A percentile compares a stretch with the other conserved stretches of the same genome.
These are phyloP conservation scores for Vicia villosa DNA, from an alignment of 306 rosid species.

Conservation along the genomic window DNA sequence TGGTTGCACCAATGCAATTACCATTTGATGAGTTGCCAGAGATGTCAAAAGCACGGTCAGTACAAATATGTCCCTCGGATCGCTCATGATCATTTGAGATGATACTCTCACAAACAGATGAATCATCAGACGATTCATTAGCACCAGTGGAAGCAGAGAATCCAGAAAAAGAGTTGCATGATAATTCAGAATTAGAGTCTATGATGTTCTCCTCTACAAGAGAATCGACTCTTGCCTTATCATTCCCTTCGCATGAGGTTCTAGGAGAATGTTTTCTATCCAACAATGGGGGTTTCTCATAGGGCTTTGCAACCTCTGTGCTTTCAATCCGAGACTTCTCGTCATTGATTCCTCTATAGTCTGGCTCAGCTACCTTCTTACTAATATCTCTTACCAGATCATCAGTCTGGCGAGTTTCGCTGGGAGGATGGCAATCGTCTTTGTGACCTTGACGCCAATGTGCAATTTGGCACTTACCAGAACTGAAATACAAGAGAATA, in stretches of 20 bases:
- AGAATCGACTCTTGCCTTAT: constrained; percentile 45
- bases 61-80: constrained; percentile 53
- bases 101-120: constrained; percentile 61
- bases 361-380: constrained; percentile 45
- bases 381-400: constrained; percentile 37
- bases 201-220: constrained; percentile 38
- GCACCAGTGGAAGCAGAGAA: constrained; percentile 52
- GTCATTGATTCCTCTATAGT: constrained; percentile 33
- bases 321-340: constrained; percentile 40
- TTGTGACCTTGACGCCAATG: constrained; percentile 96
- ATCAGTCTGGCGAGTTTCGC: constrained; percentile 16
- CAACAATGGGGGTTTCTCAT: constrained; percentile 36
- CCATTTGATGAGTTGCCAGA: constrained; percentile 37
- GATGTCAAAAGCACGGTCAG: constrained; percentile 42
- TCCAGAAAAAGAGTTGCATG: constrained; percentile 70
- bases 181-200: constrained; percentile 51
- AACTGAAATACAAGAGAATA: constrained; percentile 54
- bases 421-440: constrained; percentile 70
- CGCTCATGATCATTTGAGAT: constrained; percentile 56
- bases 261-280: constrained; percentile 38
- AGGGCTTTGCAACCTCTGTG: constrained; percentile 2
- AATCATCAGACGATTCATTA: constrained; percentile 65
- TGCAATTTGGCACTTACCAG: constrained; percentile 82
- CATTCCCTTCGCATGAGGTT: constrained; percentile 44
- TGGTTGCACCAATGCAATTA: constrained; percentile 36